Conservation (phyloP, 2,329 filamentous ascomycete genomes). For the Diaporthe sp. region DNA sequence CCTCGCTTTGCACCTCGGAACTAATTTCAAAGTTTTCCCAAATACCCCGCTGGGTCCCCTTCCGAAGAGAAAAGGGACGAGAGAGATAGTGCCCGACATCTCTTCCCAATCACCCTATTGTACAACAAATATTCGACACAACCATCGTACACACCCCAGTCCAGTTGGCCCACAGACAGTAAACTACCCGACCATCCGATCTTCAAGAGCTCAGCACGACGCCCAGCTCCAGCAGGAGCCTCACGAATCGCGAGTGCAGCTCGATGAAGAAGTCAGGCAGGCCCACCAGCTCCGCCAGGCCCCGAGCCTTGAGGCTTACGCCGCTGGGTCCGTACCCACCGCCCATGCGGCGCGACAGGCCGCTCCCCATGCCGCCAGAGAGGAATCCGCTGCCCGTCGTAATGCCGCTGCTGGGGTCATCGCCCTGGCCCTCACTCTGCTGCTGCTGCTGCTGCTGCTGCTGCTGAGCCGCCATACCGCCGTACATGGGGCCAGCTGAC, state of each 20-base stretch:
- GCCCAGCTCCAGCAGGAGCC: conserved; percentile 68
- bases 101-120: neutral
- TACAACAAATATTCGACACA: conserved; percentile 8
- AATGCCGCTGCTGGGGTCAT: conserved; percentile 39
- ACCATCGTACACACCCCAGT: neutral
- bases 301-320: conserved; percentile 66
- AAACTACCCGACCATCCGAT: too few species aligned
- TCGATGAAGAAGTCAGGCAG: conserved; percentile 76
- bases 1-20: conserved; percentile 13
- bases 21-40: neutral
- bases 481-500: conserved; percentile 53
- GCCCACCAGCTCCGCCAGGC: conserved; percentile 73
- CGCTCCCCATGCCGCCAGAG: conserved; percentile 61
- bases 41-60: neutral
- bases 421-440: conserved; percentile 37
- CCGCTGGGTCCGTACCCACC: conserved; percentile 59
- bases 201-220: conserved; percentile 61
- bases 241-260: conserved; percentile 72
- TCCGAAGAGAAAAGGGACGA: neutral
- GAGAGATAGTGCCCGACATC: neutral
- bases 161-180: neutral
- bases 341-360: conserved; percentile 68
- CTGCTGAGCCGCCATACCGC: conserved; percentile 44
- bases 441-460: conserved; percentile 42
- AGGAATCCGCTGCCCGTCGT: conserved; percentile 66